A percentile compares a stretch with the other conserved stretches of the same genome.
Evolutionary conservation across 495 filamentous ascomycete genomes (phyloP).

Genomic region (Daldinia bambusicola): DNA sequence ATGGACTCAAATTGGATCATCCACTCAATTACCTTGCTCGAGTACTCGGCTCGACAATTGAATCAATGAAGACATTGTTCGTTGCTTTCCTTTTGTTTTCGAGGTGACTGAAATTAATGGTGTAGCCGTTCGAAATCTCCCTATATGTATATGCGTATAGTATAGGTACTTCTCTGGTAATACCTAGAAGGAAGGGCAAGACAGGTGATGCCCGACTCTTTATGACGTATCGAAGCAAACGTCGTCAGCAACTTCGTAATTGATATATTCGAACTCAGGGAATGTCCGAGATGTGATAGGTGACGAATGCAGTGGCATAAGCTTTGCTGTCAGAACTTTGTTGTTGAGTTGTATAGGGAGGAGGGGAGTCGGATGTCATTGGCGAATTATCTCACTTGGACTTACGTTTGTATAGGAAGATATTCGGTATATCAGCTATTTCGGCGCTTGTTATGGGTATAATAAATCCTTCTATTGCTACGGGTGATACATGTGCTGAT

Average conservation of each 20-base stretch:
- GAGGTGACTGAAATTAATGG: neutral
- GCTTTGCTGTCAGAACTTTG: constrained; percentile 2
- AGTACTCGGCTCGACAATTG: constrained; percentile 2
- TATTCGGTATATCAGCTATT: neutral
- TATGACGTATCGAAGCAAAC: neutral
- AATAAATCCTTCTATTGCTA: no score
- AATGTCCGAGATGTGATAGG: neutral
- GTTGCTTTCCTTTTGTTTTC: neutral
- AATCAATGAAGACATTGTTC: neutral
- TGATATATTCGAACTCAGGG: neutral
- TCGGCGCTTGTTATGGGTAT: no score
- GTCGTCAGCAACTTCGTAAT: neutral
- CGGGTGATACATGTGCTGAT: no score
- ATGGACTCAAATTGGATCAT: neutral
- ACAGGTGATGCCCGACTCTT: neutral
- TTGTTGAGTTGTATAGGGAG: neutral
- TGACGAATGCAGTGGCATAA: neutral
- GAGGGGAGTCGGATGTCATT: neutral
- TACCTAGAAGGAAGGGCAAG: neutral
- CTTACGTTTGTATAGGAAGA: neutral
- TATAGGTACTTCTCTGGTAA: neutral
- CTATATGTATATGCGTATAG: no score
- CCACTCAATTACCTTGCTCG: neutral
- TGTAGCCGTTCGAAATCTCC: neutral
- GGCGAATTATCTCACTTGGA: neutral